These are phyloP conservation scores for Colletotrichum endophyticum DNA, from an alignment of 2,329 filamentous ascomycete species.

Conservation along the genomic window DNA sequence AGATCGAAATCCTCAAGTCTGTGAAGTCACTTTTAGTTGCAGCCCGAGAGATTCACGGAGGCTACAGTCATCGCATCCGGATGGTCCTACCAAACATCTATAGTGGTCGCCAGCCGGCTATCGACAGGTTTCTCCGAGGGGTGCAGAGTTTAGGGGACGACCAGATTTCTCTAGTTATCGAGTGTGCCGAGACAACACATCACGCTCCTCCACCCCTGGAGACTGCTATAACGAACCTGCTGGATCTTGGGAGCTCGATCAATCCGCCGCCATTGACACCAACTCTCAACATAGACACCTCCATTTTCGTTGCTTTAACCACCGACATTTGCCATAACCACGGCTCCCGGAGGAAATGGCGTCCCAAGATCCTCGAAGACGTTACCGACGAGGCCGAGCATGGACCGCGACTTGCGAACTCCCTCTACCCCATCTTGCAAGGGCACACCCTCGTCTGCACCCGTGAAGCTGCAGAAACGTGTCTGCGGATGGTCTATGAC, in stretches of 20 bases:
- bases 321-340: slow-evolving; percentile 42
- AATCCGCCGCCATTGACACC: slow-evolving; percentile 29
- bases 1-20: slow-evolving; percentile 28
- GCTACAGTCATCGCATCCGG: slow-evolving; percentile 37
- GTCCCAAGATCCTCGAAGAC: slow-evolving; percentile 15
- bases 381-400: slow-evolving; percentile 18
- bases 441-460: slow-evolving; percentile 40
- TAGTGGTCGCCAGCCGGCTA: slow-evolving; percentile 28
- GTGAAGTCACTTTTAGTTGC: slow-evolving; percentile 36
- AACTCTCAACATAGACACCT: slow-evolving; percentile 44
- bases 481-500: slow-evolving; percentile 26
- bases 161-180: slow-evolving; percentile 34
- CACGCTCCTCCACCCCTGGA: slow-evolving; percentile 27
- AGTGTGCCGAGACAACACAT: slow-evolving; percentile 24
- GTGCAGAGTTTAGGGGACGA: slow-evolving; percentile 31
- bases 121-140: slow-evolving; percentile 34
- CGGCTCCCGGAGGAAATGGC: slow-evolving; percentile 37
- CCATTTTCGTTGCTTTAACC: slow-evolving; percentile 42
- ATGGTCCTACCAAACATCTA: slow-evolving; percentile 37
- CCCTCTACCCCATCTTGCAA: slow-evolving; percentile 36
- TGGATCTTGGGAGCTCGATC: slow-evolving; percentile 29
- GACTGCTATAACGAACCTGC: slow-evolving; percentile 31
- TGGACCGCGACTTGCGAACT: slow-evolving; percentile 18
- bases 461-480: slow-evolving; percentile 40
- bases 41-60: slow-evolving; percentile 33